These are phyloP conservation scores for Saturnispora zaruensis DNA, from an alignment of 805 yeast genomes.

Conservation along the genomic window DNA sequence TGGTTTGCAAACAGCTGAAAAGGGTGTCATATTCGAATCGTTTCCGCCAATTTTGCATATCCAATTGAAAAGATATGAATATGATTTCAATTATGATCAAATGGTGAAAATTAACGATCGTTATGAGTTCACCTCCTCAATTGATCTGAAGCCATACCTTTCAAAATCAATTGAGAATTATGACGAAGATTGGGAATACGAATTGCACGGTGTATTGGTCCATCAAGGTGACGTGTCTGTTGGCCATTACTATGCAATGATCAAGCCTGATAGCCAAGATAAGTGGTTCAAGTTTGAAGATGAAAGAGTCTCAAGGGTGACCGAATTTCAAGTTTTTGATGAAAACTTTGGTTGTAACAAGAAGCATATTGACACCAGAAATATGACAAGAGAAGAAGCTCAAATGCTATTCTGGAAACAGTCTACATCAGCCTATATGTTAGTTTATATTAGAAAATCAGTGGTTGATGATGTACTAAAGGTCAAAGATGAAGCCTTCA, in stretches of 20 bases:
- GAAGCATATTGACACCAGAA: constrained; percentile 39
- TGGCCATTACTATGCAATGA: constrained; percentile 94
- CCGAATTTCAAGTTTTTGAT: constrained; percentile 76
- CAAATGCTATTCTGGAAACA: constrained; percentile 61
- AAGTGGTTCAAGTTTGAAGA: constrained; percentile 87
- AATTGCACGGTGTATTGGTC: constrained; percentile 86
- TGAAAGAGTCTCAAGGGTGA: constrained; percentile 85
- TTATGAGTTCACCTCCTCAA: constrained; percentile 76
- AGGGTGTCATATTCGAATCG: constrained; percentile 85
- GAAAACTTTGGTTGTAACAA: constrained; percentile 85
- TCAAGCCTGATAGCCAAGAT: constrained; percentile 63
- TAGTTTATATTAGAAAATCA: constrained; percentile 75
- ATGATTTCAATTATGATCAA: constrained; percentile 81
- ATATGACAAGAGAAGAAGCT: constrained; percentile 50
- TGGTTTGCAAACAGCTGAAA: constrained; percentile 93
- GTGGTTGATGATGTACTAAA: constrained; percentile 51
- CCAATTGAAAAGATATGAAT: constrained; percentile 90
- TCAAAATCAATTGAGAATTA: constrained; percentile 44
- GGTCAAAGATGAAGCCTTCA: constrained; percentile 43
- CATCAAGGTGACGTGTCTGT: constrained; percentile 94
- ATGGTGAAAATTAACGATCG: constrained; percentile 88
- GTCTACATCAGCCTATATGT: constrained; percentile 94
- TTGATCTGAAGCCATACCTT: constrained; percentile 73
- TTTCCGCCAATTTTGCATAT: constrained; percentile 91
- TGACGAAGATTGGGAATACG: constrained; percentile 64